Evolutionary conservation across 1,284 basidiomycete genomes (phyloP).

Genomic region (Boletus smithii): DNA sequence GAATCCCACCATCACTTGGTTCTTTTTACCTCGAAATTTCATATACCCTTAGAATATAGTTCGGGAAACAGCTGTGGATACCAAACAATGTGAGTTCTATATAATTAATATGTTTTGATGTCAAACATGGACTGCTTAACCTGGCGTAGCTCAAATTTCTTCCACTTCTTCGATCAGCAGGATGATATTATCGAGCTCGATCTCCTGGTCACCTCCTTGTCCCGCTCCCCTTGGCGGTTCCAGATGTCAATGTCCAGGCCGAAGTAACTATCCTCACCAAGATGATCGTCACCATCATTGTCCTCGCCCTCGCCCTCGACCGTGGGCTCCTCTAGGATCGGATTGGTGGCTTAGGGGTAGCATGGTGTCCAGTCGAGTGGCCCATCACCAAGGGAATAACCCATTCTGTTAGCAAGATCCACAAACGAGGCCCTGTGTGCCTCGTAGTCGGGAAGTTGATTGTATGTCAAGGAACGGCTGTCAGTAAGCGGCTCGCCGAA

Average conservation of each 20-base stretch:
- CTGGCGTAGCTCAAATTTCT: too few species aligned
- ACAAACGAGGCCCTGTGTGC: background rate
- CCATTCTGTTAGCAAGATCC: background rate
- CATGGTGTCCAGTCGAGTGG: slow-evolving; percentile 3
- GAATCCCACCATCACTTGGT: too few species aligned
- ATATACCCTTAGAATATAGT: too few species aligned
- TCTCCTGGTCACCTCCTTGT: background rate
- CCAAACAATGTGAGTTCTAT: too few species aligned
- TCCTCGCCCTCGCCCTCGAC: background rate
- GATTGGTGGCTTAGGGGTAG: background rate
- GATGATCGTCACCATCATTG: background rate
- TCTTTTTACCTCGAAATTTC: too few species aligned
- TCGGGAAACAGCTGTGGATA: too few species aligned
- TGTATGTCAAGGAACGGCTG: background rate
- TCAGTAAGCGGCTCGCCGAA: background rate
- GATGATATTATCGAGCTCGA: background rate
- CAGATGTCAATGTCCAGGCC: background rate
- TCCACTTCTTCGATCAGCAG: background rate
- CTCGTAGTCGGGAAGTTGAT: background rate
- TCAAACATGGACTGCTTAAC: too few species aligned
- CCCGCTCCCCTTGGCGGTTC: background rate
- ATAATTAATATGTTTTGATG: too few species aligned
- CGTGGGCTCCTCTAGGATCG: background rate
- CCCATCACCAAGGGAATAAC: background rate
- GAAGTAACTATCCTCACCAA: background rate